Percentiles rank a stretch among this genome's conserved stretches.
Evolutionary conservation across 2,329 filamentous ascomycete genomes (phyloP).

Genomic region (Aspergillus carbonarius): DNA sequence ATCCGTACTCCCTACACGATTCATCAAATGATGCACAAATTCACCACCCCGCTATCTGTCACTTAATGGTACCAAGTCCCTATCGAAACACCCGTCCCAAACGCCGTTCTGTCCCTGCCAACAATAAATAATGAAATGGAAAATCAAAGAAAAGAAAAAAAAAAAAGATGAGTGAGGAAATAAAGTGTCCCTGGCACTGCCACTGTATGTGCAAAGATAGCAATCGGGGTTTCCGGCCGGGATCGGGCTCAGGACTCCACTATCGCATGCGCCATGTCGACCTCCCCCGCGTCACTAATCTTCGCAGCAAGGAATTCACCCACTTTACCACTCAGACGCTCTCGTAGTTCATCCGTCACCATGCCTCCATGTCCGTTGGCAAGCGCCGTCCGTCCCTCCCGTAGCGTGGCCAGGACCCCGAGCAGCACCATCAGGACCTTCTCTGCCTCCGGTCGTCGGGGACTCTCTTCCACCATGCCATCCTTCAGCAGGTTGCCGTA

Average conservation of each 20-base stretch:
- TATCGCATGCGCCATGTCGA: constrained; percentile 41
- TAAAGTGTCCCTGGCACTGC: too few species aligned
- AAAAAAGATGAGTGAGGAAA: too few species aligned
- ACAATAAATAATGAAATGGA: too few species aligned
- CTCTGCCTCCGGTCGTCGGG: constrained; percentile 59
- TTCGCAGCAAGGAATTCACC: constrained; percentile 43
- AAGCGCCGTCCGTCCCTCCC: constrained; percentile 44
- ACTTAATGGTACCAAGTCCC: not conserved
- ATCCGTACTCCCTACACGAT: too few species aligned
- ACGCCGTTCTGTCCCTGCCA: not conserved
- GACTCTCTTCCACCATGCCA: constrained; percentile 49
- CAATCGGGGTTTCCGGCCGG: too few species aligned
- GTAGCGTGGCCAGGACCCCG: constrained; percentile 55
- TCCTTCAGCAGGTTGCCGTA: constrained; percentile 63
- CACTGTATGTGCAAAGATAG: not conserved
- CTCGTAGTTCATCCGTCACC: constrained; percentile 38
- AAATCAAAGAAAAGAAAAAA: too few species aligned
- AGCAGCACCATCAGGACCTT: constrained; percentile 60
- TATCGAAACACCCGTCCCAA: not conserved
- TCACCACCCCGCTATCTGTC: not conserved
- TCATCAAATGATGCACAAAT: not conserved
- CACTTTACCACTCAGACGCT: constrained; percentile 40
- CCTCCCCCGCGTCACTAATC: constrained; percentile 43
- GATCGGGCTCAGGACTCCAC: constrained; percentile 26
- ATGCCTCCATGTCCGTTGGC: constrained; percentile 42